phyloP scores from a whole-genome alignment of 179 eudicot genomes.

The Beta corolliflora region DNA sequence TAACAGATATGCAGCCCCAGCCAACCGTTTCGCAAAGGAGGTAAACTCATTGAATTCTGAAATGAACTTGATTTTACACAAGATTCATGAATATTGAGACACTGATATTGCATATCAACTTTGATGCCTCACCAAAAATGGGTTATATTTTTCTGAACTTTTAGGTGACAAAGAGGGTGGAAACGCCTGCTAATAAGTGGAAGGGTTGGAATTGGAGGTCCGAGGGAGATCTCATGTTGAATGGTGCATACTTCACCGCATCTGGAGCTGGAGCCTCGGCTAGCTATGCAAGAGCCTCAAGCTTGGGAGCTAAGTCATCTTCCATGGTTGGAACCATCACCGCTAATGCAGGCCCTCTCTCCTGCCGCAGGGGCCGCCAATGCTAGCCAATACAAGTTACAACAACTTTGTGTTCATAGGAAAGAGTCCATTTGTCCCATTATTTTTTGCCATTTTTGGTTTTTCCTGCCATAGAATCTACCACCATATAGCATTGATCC shows the following conservation, averaged over 20 bases:
- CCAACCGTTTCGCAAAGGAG: slow-evolving; percentile 38
- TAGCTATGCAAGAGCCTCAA: slow-evolving; percentile 42
- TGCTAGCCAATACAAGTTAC: slow-evolving; percentile 26
- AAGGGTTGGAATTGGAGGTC: slow-evolving; percentile 48
- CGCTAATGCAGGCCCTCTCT: slow-evolving; percentile 33
- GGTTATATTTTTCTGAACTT: not conserved
- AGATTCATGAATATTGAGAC: not conserved
- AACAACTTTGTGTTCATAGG: slow-evolving; percentile 24
- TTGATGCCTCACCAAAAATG: not conserved
- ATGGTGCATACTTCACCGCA: slow-evolving; percentile 41
- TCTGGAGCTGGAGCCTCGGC: slow-evolving; percentile 42
- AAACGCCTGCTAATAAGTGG: slow-evolving; percentile 32
- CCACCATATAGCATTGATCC: slow-evolving; percentile 26
- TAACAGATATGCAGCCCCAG: slow-evolving; percentile 42
- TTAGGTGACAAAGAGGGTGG: slow-evolving; percentile 44
- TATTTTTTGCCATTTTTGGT: slow-evolving; percentile 8
- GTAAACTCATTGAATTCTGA: slow-evolving; percentile 16
- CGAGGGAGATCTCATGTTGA: slow-evolving; percentile 41
- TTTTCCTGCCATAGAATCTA: slow-evolving; percentile 18
- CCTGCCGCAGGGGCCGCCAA: slow-evolving; percentile 35
- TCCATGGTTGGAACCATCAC: slow-evolving; percentile 43
- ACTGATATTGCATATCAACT: not conserved
- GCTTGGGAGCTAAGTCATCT: slow-evolving; percentile 42
- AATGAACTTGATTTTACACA: not conserved
- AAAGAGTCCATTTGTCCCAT: slow-evolving; percentile 10